Conservation (phyloP, 2,329 filamentous ascomycete genomes). For the Calonectria ilicicola region DNA sequence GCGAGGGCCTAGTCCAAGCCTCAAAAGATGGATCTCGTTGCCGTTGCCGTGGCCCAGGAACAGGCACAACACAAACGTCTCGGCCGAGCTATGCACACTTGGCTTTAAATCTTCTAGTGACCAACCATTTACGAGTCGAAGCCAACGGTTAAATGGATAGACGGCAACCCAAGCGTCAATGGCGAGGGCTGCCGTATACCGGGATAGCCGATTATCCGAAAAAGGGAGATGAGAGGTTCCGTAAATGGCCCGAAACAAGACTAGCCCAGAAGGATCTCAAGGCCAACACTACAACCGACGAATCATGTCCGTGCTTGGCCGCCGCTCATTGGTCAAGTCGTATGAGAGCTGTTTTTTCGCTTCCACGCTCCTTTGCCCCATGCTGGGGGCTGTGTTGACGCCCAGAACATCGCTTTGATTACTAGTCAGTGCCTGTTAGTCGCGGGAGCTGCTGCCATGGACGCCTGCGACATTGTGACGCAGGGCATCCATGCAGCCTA, state of each 20-base stretch:
- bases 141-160: neutral
- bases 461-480: neutral
- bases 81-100: neutral
- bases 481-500: neutral
- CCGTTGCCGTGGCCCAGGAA: neutral
- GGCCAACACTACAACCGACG: neutral
- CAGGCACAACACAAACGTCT: neutral
- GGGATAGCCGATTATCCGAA: constrained; percentile 7
- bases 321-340: neutral
- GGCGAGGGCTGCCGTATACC: neutral
- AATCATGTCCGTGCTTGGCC: neutral
- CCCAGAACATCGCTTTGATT: neutral
- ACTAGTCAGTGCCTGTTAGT: neutral
- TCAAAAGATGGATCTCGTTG: neutral
- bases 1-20: neutral
- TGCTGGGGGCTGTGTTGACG: neutral
- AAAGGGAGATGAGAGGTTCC: constrained; percentile 3
- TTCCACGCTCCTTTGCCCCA: neutral
- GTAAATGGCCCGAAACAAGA: neutral
- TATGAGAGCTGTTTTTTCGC: neutral
- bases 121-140: neutral
- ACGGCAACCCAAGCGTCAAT: neutral
- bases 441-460: neutral
- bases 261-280: neutral
- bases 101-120: neutral